A percentile compares a stretch with the other conserved stretches of the same genome.
Conservation (phyloP, 768 basidiomycete species). For the Pleurotus ostreatus region DNA sequence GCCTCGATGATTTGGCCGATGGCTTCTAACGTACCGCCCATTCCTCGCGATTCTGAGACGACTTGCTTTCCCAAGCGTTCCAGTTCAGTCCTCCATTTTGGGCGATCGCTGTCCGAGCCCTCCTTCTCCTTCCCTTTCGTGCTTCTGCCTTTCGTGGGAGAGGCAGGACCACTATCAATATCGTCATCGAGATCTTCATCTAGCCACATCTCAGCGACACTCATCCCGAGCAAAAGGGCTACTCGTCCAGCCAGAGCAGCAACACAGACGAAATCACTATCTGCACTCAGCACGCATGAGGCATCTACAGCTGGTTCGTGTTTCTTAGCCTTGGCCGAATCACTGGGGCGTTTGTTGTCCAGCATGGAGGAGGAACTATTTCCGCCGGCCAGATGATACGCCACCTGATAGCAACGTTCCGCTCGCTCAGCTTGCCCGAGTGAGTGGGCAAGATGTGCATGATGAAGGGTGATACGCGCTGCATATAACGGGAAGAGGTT, state of each 20-base stretch:
- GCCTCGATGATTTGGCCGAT: conserved; percentile 55
- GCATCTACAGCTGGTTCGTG: conserved; percentile 13
- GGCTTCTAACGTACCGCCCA: conserved; percentile 52
- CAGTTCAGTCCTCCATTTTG: conserved; percentile 22
- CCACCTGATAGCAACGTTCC: conserved; percentile 57
- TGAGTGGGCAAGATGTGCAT: conserved; percentile 74
- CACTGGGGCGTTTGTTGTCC: neutral
- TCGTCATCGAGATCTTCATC: conserved; percentile 14
- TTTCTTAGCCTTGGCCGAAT: conserved; percentile 10
- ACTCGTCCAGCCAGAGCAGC: conserved; percentile 52
- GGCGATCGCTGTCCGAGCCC: neutral
- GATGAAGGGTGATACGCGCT: conserved; percentile 60
- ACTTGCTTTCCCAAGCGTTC: conserved; percentile 31
- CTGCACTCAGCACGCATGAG: neutral
- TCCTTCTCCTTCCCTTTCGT: conserved; percentile 10
- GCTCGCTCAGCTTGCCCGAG: conserved; percentile 51
- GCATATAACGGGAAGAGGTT: conserved; percentile 53
- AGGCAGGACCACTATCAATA: conserved; percentile 6
- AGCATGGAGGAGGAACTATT: neutral
- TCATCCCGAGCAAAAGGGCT: conserved; percentile 44
- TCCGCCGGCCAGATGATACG: conserved; percentile 40
- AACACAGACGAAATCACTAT: conserved; percentile 34
- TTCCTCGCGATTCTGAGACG: conserved; percentile 38
- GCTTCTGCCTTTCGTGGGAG: neutral
- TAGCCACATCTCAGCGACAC: conserved; percentile 15